These are phyloP conservation scores for Pichia californica DNA, from an alignment of 805 yeast genomes.

Conservation along the genomic window DNA sequence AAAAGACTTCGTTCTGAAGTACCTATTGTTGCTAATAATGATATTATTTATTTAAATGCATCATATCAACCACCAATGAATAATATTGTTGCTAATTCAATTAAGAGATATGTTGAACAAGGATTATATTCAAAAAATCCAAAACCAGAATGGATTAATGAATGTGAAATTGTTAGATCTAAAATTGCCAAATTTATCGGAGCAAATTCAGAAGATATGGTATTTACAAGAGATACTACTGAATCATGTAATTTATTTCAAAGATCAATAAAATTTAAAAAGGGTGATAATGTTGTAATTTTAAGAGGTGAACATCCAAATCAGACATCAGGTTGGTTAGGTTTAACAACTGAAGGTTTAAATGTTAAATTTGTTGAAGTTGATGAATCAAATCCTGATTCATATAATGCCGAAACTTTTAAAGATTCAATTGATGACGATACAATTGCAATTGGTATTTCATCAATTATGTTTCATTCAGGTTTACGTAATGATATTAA, in stretches of 20 bases:
- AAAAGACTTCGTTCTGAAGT: no score
- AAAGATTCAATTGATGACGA: slow-evolving; percentile 1
- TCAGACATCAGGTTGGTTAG: slow-evolving; percentile 3
- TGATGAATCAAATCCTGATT: not conserved
- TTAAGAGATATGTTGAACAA: no score
- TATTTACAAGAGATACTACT: slow-evolving; percentile 9
- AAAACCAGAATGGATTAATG: slow-evolving; percentile 1
- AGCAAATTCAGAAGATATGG: slow-evolving; percentile 2
- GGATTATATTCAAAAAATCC: not conserved
- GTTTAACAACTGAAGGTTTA: not conserved
- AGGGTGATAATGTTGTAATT: slow-evolving; percentile 8
- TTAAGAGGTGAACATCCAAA: slow-evolving; percentile 5
- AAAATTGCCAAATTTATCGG: slow-evolving; percentile 2
- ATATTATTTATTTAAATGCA: no score
- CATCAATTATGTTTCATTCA: slow-evolving; percentile 7
- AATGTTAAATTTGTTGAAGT: slow-evolving; percentile 1
- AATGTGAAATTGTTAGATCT: not conserved
- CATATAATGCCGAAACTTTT: not conserved
- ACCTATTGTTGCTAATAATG: no score
- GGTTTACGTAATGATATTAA: slow-evolving; percentile 9
- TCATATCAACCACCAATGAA: no score
- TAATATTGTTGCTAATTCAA: no score
- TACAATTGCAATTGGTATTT: slow-evolving; percentile 5
- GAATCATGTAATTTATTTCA: slow-evolving; percentile 8
- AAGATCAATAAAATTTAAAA: slow-evolving; percentile 1